These are phyloP conservation scores for Metschnikowia anglica DNA, from an alignment of 805 yeast species.

Conservation along the genomic window DNA sequence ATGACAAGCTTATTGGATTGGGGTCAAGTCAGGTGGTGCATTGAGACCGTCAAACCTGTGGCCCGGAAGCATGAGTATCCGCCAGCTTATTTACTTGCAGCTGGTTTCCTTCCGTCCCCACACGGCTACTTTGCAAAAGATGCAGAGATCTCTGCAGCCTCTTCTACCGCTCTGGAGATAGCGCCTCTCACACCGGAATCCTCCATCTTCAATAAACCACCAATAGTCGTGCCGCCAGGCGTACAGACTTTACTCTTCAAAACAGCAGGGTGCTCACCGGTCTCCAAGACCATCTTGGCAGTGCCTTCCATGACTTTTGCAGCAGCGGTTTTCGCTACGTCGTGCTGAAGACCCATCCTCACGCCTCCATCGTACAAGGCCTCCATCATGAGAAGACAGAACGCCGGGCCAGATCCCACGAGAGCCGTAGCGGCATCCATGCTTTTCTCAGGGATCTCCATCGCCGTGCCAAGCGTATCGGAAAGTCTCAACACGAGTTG, in stretches of 20 bases:
- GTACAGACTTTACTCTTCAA: slow-evolving; percentile 88
- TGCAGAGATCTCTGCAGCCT: slow-evolving; percentile 81
- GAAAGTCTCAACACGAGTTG: slow-evolving; percentile 53
- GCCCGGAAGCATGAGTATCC: too few species aligned
- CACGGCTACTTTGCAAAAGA: slow-evolving; percentile 39
- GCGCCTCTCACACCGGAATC: slow-evolving; percentile 86
- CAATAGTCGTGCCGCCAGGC: slow-evolving; percentile 97
- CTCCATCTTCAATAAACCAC: slow-evolving; percentile 90
- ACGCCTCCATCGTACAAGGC: slow-evolving; percentile 93
- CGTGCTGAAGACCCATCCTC: slow-evolving; percentile 87
- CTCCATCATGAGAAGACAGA: slow-evolving; percentile 84
- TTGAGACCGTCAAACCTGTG: too few species aligned
- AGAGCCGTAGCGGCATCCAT: slow-evolving; percentile 96
- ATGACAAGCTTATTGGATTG: too few species aligned
- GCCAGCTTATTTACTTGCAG: too few species aligned
- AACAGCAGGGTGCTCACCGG: slow-evolving; percentile 85
- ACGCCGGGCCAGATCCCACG: slow-evolving; percentile 97
- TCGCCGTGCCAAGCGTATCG: slow-evolving; percentile 64
- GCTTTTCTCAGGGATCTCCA: slow-evolving; percentile 78
- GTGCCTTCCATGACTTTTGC: slow-evolving; percentile 94
- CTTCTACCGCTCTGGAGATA: slow-evolving; percentile 84
- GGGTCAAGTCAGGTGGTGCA: too few species aligned
- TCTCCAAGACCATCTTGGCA: slow-evolving; percentile 80
- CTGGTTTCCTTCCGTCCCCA: not conserved
- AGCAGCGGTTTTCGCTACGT: slow-evolving; percentile 80